These are phyloP conservation scores for Saccharomycopsis capsularis DNA, from an alignment of 805 yeast genomes.

Conservation along the genomic window DNA sequence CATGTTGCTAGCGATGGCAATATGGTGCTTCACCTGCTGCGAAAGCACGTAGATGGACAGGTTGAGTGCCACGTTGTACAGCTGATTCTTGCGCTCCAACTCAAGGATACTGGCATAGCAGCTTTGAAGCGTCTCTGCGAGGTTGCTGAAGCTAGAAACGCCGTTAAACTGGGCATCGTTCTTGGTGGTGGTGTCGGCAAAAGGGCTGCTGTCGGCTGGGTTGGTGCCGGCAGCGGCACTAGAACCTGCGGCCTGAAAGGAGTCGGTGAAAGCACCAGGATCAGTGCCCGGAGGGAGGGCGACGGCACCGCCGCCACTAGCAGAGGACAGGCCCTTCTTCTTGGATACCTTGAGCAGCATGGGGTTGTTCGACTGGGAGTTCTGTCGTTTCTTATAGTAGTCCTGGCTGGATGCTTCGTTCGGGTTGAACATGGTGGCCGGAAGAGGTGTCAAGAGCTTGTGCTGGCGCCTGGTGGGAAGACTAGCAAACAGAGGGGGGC, in stretches of 20 bases:
- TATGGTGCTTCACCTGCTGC: slow-evolving; percentile 14
- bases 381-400: slow-evolving; percentile 17
- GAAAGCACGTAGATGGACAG: slow-evolving; percentile 15
- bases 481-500: background rate
- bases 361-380: slow-evolving; percentile 13
- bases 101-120: slow-evolving; percentile 21
- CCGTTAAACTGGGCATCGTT: background rate
- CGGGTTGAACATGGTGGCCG: slow-evolving; percentile 1
- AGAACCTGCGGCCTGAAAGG: background rate
- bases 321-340: slow-evolving; percentile 4
- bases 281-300: background rate
- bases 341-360: slow-evolving; percentile 10
- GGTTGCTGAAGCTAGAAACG: background rate
- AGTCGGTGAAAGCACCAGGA: background rate
- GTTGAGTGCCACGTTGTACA: slow-evolving; percentile 17
- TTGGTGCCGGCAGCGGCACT: background rate
- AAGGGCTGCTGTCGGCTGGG: background rate
- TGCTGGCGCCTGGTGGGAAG: background rate
- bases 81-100: slow-evolving; percentile 20
- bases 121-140: slow-evolving; percentile 21
- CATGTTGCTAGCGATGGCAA: background rate
- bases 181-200: background rate
- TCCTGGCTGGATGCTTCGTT: background rate
- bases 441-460: background rate
- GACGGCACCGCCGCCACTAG: background rate